Conservation (phyloP, 208 protist genomes). For the Strigomonas galati region DNA sequence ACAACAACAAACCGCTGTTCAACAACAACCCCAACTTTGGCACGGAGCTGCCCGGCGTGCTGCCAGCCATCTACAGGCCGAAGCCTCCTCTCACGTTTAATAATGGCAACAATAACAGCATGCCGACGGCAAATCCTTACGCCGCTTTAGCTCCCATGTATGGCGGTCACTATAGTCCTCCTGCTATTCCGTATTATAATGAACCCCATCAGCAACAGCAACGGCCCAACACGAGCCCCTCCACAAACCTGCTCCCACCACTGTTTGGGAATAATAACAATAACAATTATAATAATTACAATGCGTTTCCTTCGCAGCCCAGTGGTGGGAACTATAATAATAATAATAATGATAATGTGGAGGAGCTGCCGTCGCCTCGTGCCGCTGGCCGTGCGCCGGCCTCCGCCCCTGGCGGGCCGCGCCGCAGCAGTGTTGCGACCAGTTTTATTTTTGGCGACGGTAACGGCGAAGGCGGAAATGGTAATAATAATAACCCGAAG, state of each 20-base stretch:
- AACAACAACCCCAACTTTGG: neutral
- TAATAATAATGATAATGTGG: too few relatives aligned
- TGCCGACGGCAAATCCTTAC: neutral
- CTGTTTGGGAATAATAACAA: neutral
- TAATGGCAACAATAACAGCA: conserved; percentile 16
- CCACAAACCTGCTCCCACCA: conserved; percentile 13
- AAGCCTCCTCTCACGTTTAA: conserved; percentile 39
- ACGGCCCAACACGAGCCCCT: conserved; percentile 17
- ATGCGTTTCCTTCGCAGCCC: neutral
- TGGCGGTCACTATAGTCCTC: too few relatives aligned
- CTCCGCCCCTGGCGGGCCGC: neutral
- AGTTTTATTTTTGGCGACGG: conserved; percentile 24
- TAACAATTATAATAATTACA: conserved; percentile 2
- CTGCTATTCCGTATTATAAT: too few relatives aligned
- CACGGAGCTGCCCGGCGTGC: conserved; percentile 26
- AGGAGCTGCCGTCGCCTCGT: too few relatives aligned
- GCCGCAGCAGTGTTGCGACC: conserved; percentile 7
- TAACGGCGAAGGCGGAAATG: conserved; percentile 22
- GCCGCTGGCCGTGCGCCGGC: conserved; percentile 7
- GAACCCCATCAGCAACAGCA: too few relatives aligned
- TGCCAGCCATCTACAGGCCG: conserved; percentile 34
- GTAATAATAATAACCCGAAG: conserved; percentile 13
- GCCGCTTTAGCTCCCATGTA: neutral
- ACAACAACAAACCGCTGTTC: conserved; percentile 7
- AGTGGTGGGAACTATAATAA: too few relatives aligned